Percentiles rank a stretch among this genome's conserved stretches.
Conservation (phyloP, 192 early-diverging fungal genomes). For the Dispira simplex region DNA sequence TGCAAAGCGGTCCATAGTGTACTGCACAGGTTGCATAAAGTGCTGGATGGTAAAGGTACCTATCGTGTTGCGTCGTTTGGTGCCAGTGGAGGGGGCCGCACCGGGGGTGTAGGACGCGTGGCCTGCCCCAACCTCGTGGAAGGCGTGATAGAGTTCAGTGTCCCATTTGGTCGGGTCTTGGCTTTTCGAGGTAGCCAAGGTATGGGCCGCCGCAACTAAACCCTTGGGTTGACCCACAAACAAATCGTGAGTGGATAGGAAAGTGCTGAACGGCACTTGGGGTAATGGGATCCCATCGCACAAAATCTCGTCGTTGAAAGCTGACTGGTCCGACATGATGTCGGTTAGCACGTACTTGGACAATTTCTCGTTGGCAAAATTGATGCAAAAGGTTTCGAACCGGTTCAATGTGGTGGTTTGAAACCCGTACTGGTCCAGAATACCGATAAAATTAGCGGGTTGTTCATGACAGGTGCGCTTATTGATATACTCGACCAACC, state of each 20-base stretch:
- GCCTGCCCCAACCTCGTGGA: slow-evolving; percentile 12
- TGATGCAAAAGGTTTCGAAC: slow-evolving; percentile 55
- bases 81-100: slow-evolving; percentile 2
- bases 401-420: slow-evolving; percentile 32
- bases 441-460: slow-evolving; percentile 64
- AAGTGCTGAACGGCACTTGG: slow-evolving; percentile 21
- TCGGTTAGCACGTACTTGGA: slow-evolving; percentile 26
- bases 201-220: slow-evolving; percentile 15
- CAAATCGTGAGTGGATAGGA: neutral
- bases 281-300: slow-evolving; percentile 41
- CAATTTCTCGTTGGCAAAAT: slow-evolving; percentile 54
- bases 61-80: neutral
- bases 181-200: slow-evolving; percentile 15
- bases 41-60: slow-evolving; percentile 60
- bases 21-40: slow-evolving; percentile 52
- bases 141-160: slow-evolving; percentile 13
- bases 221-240: slow-evolving; percentile 7
- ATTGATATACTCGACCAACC: slow-evolving; percentile 90
- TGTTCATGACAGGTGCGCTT: slow-evolving; percentile 55
- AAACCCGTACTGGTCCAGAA: slow-evolving; percentile 66
- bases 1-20: slow-evolving; percentile 63
- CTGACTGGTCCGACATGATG: slow-evolving; percentile 18
- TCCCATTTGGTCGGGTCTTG: slow-evolving; percentile 17
- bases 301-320: slow-evolving; percentile 24
- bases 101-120: slow-evolving; percentile 13